Evolutionary conservation across 305 asterid genomes (phyloP), one percentile per base, ranked within the genome.

Genomic region (Ajuga reptans): DNA sequence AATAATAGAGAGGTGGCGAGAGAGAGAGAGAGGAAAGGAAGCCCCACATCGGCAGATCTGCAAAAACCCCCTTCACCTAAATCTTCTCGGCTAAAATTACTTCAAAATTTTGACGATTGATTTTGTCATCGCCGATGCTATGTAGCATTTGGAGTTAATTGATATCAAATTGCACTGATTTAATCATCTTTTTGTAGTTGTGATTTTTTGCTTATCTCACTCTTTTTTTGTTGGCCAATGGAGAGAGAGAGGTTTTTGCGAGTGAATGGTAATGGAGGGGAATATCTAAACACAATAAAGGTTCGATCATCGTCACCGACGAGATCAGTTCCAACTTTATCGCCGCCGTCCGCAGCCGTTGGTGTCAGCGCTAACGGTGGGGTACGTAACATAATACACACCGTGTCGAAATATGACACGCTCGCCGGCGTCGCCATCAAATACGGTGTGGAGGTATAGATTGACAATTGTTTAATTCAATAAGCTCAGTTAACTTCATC

Each of bases 381-480:
- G 18, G 29, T 49, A n/a, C 78, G 70, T 74, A 66, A 43, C 67
- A 80, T 83, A 47, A 53, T 74, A 18, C 93, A 87, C 74, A 71
- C 77, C 31, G 87, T 87, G 69, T 74, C 87, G 21, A 87, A 79
- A 67, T 85, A 78, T 76, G 93, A 87, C 67, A 87, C 93, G 18
- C 81, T 87, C 42, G 90, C 90, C 49, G 93, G 93, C 64, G 86
- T 87, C 69, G 93, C 93, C 61, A 87, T 87, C 78, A 83, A 81
- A 75, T 87, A 87, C 73, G 90, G 93, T 6, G 90, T 87, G 58
- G 93, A 87, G 87, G 90, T 84, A 77, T 47, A 0, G 31, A 43
- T 51, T 12, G 41, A n/a, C 2, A 12, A 1, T 42, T 4, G 11
- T 56, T 11, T 9, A 7, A 5, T 16, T 16, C 27, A 8, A 65